phyloP scores from a whole-genome alignment of 177 flowering plant genomes.

The Vitis hybrid region DNA sequence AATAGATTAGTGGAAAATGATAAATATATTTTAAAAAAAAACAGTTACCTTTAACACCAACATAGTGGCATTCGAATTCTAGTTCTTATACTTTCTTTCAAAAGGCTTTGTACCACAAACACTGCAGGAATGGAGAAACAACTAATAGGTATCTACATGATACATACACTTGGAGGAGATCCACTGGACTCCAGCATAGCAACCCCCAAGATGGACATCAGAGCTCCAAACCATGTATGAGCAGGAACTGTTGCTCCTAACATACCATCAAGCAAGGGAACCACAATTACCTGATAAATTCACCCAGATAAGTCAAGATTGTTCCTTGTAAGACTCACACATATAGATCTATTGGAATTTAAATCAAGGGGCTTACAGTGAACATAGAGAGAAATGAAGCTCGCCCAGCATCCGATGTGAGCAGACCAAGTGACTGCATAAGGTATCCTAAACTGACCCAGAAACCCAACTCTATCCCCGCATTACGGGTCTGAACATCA shows the following conservation, averaged over 20 bases:
- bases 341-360: background rate
- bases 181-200: slow-evolving; percentile 92
- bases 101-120: background rate
- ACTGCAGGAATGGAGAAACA: slow-evolving; percentile 12
- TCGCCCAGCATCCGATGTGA: slow-evolving; percentile 90
- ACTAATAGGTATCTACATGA: background rate
- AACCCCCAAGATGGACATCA: slow-evolving; percentile 69
- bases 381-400: slow-evolving; percentile 79
- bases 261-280: slow-evolving; percentile 82
- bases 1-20: slow-evolving; percentile 15
- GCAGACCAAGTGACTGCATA: slow-evolving; percentile 75
- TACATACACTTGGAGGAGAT: slow-evolving; percentile 79
- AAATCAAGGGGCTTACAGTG: slow-evolving; percentile 51
- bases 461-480: slow-evolving; percentile 82
- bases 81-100: slow-evolving; percentile 4
- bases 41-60: background rate
- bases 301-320: slow-evolving; percentile 12
- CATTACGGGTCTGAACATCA: slow-evolving; percentile 58
- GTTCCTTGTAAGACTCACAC: background rate
- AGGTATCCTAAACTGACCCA: slow-evolving; percentile 92
- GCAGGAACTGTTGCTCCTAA: slow-evolving; percentile 71
- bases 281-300: slow-evolving; percentile 67
- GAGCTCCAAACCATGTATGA: slow-evolving; percentile 80
- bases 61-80: background rate
- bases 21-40: background rate